phyloP scores from a whole-genome alignment of 495 filamentous ascomycete genomes.

The Cenococcum geophilum region DNA sequence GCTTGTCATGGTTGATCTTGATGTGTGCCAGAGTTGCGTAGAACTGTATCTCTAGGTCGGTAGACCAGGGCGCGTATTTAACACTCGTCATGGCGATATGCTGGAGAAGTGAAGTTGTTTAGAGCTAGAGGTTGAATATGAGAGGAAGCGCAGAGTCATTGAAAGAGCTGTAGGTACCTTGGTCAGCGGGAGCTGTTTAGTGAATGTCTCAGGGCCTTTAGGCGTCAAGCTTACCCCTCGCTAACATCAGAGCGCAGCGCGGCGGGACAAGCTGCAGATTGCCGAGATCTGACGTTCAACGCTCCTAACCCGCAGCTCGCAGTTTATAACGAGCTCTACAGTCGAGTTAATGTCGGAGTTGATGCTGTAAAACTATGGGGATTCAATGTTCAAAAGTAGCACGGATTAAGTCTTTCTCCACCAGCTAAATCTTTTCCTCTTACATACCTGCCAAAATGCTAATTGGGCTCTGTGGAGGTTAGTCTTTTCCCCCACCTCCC shows the following conservation, averaged over 20 bases:
- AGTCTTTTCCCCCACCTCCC: constrained; percentile 22
- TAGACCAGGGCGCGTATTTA: constrained; percentile 78
- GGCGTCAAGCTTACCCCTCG: constrained; percentile 3
- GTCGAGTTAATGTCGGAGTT: not conserved
- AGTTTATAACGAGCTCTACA: not conserved
- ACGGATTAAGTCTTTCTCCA: not conserved
- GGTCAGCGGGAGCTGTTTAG: constrained; percentile 7
- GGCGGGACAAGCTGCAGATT: constrained; percentile 2
- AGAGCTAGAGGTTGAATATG: not conserved
- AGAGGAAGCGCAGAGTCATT: constrained; percentile 10
- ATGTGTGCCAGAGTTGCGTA: constrained; percentile 80
- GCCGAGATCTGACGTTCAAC: not conserved
- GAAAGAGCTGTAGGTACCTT: constrained; percentile 4
- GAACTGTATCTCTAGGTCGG: constrained; percentile 91
- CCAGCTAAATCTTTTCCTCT: not conserved
- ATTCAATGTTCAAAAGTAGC: not conserved
- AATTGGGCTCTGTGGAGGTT: constrained; percentile 88
- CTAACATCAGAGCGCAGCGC: not conserved
- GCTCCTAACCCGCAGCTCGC: constrained; percentile 4
- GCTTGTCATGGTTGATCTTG: constrained; percentile 94
- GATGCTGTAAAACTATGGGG: not conserved
- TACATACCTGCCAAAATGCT: constrained; percentile 54
- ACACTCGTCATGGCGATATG: constrained; percentile 33
- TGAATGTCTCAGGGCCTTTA: constrained; percentile 21
- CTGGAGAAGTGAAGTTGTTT: not conserved